Evolutionary conservation across 106 monocot genomes (phyloP).

Genomic region (Allium fistulosum): DNA sequence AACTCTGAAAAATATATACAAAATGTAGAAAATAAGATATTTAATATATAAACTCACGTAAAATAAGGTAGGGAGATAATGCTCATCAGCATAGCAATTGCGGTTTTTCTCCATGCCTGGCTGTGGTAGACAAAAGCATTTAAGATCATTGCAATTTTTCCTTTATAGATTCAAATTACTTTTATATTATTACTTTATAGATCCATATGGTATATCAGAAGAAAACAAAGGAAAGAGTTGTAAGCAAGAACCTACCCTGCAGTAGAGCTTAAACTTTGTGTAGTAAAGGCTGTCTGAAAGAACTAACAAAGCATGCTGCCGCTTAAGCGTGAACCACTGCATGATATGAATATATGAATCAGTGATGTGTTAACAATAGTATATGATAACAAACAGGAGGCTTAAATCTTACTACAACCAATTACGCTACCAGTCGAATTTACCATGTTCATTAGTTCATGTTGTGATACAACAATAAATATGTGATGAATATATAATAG

Average conservation of each 20-base stretch:
- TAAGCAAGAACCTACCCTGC: constrained; percentile 23
- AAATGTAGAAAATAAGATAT: neutral
- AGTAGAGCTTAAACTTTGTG: constrained; percentile 48
- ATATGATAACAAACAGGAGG: neutral
- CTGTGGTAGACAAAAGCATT: constrained; percentile 38
- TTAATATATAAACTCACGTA: constrained; percentile 34
- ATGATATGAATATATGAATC: constrained; percentile 1
- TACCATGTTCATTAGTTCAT: neutral
- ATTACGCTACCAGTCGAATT: neutral
- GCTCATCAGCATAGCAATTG: constrained; percentile 95
- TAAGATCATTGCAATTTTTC: constrained; percentile 3
- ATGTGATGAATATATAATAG: neutral
- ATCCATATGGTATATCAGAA: neutral
- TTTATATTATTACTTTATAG: neutral
- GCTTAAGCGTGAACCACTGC: constrained; percentile 66
- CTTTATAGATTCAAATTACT: neutral
- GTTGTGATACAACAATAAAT: neutral
- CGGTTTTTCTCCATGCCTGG: constrained; percentile 63
- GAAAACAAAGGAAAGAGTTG: neutral
- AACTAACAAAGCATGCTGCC: constrained; percentile 56
- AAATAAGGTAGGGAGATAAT: constrained; percentile 91
- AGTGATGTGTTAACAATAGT: neutral
- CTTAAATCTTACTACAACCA: neutral
- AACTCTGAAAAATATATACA: too few relatives aligned
- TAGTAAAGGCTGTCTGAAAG: constrained; percentile 57